These are phyloP conservation scores for Strobilomyces dryophilus DNA, from an alignment of 768 basidiomycete species.

Conservation along the genomic window DNA sequence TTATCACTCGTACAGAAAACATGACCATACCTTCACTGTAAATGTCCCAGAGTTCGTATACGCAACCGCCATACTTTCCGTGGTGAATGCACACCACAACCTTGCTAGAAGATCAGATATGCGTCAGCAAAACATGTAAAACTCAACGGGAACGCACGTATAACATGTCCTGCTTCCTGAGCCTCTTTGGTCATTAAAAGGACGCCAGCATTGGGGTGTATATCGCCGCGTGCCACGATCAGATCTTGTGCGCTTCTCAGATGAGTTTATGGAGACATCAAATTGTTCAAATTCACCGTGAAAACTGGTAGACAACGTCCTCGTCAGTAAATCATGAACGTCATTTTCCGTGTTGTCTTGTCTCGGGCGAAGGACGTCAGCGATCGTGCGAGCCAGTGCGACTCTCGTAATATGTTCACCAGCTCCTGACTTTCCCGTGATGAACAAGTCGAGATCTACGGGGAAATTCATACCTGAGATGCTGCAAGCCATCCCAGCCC, in stretches of 20 bases:
- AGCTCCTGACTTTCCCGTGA: conserved; percentile 42
- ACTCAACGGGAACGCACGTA: conserved; percentile 22
- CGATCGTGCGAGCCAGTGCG: conserved; percentile 52
- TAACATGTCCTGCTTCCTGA: conserved; percentile 23
- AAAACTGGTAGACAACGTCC: conserved; percentile 45
- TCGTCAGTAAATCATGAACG: conserved; percentile 50
- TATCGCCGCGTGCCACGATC: conserved; percentile 36
- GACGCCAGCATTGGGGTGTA: conserved; percentile 55
- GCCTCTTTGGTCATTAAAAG: conserved; percentile 54
- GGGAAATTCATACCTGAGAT: conserved; percentile 43
- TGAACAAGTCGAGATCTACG: not conserved
- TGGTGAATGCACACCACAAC: conserved; percentile 83
- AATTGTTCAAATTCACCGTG: conserved; percentile 39
- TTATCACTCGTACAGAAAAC: not conserved
- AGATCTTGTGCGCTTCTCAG: conserved; percentile 28
- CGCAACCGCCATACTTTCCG: conserved; percentile 76
- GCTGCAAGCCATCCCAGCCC: conserved; percentile 57
- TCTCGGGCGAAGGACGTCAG: conserved; percentile 37
- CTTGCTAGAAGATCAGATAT: conserved; percentile 40
- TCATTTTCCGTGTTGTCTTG: conserved; percentile 37
- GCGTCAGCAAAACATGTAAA: not conserved
- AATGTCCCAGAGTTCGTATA: conserved; percentile 53
- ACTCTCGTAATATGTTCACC: conserved; percentile 67
- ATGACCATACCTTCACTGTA: conserved; percentile 51
- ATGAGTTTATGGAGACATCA: not conserved